Conservation (phyloP, 2,329 filamentous ascomycete species). For the Colletotrichum paranaense region DNA sequence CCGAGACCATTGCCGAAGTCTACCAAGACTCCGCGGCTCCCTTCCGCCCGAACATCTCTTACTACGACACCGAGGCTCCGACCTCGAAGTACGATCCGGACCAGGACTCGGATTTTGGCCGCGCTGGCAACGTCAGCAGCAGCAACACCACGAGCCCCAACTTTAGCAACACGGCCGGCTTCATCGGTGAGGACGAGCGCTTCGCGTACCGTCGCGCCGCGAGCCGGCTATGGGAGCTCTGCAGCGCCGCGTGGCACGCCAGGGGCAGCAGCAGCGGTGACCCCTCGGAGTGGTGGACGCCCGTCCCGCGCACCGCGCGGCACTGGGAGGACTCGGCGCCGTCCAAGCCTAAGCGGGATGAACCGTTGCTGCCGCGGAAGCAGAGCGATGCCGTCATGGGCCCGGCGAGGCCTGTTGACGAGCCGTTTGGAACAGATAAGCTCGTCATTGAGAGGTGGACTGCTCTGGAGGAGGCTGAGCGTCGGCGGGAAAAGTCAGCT, state of each 20-base stretch:
- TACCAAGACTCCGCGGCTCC: conserved; percentile 82
- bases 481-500: conserved; percentile 10
- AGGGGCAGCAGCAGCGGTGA: conserved; percentile 53
- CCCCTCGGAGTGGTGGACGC: conserved; percentile 67
- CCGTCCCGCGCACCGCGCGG: conserved; percentile 70
- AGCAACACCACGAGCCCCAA: conserved; percentile 56
- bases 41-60: conserved; percentile 82
- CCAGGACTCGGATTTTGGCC: conserved; percentile 67
- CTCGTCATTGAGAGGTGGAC: conserved; percentile 49
- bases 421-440: conserved; percentile 46
- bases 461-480: conserved; percentile 43
- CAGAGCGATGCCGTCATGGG: conserved; percentile 32
- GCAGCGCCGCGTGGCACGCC: conserved; percentile 77
- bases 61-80: conserved; percentile 63
- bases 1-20: conserved; percentile 68
- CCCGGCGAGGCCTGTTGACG: conserved; percentile 45
- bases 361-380: neutral
- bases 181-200: conserved; percentile 84
- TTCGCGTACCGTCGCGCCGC: conserved; percentile 84
- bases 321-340: conserved; percentile 69
- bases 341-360: conserved; percentile 26
- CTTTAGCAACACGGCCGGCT: conserved; percentile 74
- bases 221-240: conserved; percentile 86
- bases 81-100: conserved; percentile 65
- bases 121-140: conserved; percentile 39